Conservation (phyloP, 2,329 filamentous ascomycete species). For the Lecanicillium sp. region DNA sequence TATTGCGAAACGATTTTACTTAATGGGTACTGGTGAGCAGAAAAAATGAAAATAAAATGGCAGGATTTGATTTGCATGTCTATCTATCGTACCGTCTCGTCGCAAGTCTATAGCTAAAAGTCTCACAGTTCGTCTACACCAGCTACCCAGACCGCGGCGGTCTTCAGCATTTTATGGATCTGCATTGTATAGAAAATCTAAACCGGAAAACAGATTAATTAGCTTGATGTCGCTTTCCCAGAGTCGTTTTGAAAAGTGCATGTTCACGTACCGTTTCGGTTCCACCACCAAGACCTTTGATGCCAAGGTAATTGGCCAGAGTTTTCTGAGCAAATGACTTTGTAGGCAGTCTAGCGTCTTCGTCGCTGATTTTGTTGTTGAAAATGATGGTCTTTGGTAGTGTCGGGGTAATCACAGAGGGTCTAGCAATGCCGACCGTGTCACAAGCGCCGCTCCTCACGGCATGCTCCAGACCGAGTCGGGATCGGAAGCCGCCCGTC, state of each 20-base stretch:
- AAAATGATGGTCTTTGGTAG: constrained; percentile 31
- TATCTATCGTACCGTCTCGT: too few relatives aligned
- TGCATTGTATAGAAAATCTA: constrained; percentile 3
- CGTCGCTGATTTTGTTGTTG: constrained; percentile 28
- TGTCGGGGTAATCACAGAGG: constrained; percentile 31
- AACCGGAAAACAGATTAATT: not conserved
- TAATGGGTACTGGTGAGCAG: too few relatives aligned
- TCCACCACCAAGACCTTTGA: constrained; percentile 3
- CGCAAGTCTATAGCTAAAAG: too few relatives aligned
- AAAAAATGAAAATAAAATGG: too few relatives aligned
- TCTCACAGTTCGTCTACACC: too few relatives aligned
- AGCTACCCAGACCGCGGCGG: not conserved
- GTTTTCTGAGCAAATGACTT: constrained; percentile 21
- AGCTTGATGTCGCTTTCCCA: not conserved
- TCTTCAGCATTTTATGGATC: constrained; percentile 7
- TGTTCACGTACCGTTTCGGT: constrained; percentile 8
- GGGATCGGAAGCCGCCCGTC: constrained; percentile 56
- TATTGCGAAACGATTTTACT: too few relatives aligned
- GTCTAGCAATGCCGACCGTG: constrained; percentile 35
- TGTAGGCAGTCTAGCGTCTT: constrained; percentile 27
- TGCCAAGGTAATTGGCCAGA: constrained; percentile 20
- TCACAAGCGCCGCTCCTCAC: constrained; percentile 34
- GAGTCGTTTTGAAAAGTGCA: not conserved
- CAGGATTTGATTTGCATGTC: too few relatives aligned
- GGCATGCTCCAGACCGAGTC: constrained; percentile 35